A percentile compares a stretch with the other conserved stretches of the same genome.
Evolutionary conservation across 164 flowering plant species (phyloP).

Genomic region (Magnolia officinalis): DNA sequence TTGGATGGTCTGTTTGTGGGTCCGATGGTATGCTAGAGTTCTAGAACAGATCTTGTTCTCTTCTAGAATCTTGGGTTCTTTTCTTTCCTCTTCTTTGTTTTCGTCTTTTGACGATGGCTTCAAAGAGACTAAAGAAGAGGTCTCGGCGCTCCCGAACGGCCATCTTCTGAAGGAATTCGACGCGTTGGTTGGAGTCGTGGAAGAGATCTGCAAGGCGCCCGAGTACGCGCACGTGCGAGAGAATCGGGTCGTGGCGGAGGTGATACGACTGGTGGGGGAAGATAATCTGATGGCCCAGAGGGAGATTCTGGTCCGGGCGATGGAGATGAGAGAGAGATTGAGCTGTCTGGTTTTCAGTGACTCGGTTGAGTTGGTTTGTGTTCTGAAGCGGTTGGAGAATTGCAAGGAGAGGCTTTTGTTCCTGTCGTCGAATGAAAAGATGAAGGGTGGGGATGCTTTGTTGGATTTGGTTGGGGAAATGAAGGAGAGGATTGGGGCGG

Average conservation of each 20-base stretch:
- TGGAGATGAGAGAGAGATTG: constrained; percentile 43
- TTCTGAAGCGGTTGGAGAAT: constrained; percentile 44
- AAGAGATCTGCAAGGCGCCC: constrained; percentile 39
- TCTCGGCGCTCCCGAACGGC: constrained; percentile 31
- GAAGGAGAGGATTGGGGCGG: constrained; percentile 28
- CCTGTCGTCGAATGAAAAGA: constrained; percentile 31
- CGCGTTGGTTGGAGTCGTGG: constrained; percentile 37
- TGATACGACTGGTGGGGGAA: constrained; percentile 33
- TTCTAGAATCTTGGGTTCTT: constrained; percentile 46
- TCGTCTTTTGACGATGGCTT: neutral
- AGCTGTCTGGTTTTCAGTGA: constrained; percentile 35
- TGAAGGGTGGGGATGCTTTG: constrained; percentile 25
- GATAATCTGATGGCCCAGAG: constrained; percentile 40
- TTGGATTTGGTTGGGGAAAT: constrained; percentile 44
- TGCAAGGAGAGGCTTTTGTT: constrained; percentile 36
- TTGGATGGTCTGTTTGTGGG: constrained; percentile 54
- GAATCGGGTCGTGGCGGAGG: constrained; percentile 38
- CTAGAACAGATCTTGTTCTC: constrained; percentile 50
- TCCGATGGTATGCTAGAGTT: constrained; percentile 56
- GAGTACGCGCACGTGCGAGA: constrained; percentile 32
- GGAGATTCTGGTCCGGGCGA: constrained; percentile 42
- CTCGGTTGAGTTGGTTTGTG: constrained; percentile 39
- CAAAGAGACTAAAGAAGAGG: constrained; percentile 16
- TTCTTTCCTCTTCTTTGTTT: constrained; percentile 28
- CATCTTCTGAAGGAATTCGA: constrained; percentile 43